Evolutionary conservation across 1,284 basidiomycete genomes (phyloP), one percentile per base, ranked within the genome.

Genomic region (Trichosporon sp.): DNA sequence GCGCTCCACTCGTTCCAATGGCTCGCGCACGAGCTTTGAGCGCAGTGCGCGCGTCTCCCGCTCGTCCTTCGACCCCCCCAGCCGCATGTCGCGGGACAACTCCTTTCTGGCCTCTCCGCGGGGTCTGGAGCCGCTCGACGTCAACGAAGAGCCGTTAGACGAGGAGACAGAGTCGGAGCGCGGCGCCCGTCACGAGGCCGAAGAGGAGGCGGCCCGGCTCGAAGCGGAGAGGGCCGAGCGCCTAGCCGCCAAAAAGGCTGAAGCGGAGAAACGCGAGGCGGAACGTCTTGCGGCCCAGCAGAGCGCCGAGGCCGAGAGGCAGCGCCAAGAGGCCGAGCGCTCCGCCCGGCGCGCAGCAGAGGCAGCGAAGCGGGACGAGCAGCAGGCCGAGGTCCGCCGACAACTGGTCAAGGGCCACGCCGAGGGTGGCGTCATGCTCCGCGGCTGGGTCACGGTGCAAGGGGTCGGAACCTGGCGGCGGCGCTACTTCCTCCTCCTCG

Each of bases 391-490:
- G 54, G 73, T 74, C 38, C 64, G 68, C 31, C 26, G 56, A 32
- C 68, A 70, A 43, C 63, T 68, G 1, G 63, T 67, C 31, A 64
- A 56, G n/a, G 74, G 74, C 59, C 71, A 73, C 65, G 16, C 43
- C 1, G 72, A 74, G 2, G 82, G 81, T 6, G 76, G 77, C 3
- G 66, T 81, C 51, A 81, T 83, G 82, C 73, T 83, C 12, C 72
- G 75, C n/a, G 82, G 82, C 11, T 80, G 77, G 76, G 76, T 81
- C 46, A 83, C 81, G 11, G 81, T 80, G 6, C 82, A 83, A 66
- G 71, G 73, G 38, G 78, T 74, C 19, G 74, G 76, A 46, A 79
- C 76, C 4, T 83, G 82, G 82, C 75, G 82, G 12, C 72, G 82
- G 65, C 74, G 82, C 31, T 79, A 76, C 68, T 83, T 83, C 74